Conservation (phyloP, 2,329 filamentous ascomycete species). For the Dactylellina cionopaga region DNA sequence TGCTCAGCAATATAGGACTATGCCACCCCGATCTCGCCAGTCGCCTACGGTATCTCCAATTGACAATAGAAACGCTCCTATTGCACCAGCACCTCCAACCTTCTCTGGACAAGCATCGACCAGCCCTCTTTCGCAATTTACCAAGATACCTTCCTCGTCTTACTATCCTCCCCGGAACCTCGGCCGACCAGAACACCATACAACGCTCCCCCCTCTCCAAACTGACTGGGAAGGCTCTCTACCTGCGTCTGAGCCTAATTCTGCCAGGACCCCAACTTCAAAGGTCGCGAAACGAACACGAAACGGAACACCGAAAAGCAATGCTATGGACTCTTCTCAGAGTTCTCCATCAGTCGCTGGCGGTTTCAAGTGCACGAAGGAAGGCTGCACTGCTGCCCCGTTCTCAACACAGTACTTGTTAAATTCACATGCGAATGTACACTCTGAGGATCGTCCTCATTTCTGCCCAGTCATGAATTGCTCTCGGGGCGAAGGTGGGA, state of each 20-base stretch:
- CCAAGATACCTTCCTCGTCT: neutral
- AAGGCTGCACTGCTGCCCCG: slow-evolving; percentile 75
- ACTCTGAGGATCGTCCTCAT: slow-evolving; percentile 73
- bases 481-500: slow-evolving; percentile 71
- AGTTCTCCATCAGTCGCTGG: slow-evolving; percentile 41
- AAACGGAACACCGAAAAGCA: slow-evolving; percentile 46
- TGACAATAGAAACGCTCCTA: slow-evolving; percentile 29
- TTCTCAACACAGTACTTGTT: slow-evolving; percentile 80
- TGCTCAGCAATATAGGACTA: slow-evolving; percentile 24
- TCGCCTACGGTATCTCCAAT: slow-evolving; percentile 39
- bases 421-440: slow-evolving; percentile 80
- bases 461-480: slow-evolving; percentile 73
- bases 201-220: slow-evolving; percentile 39
- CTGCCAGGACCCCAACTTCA: slow-evolving; percentile 43
- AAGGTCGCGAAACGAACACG: slow-evolving; percentile 35
- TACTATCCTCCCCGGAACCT: slow-evolving; percentile 43
- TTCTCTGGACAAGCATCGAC: slow-evolving; percentile 29
- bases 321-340: slow-evolving; percentile 44
- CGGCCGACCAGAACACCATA: slow-evolving; percentile 33
- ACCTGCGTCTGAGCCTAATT: slow-evolving; percentile 27
- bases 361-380: slow-evolving; percentile 59
- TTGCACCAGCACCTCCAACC: slow-evolving; percentile 37
- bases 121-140: slow-evolving; percentile 27
- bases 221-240: slow-evolving; percentile 37
- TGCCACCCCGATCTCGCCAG: slow-evolving; percentile 20